Evolutionary conservation across 345 rosid species (phyloP), one percentile per base, ranked within the genome.

Genomic region (Lagerstroemia speciosa): DNA sequence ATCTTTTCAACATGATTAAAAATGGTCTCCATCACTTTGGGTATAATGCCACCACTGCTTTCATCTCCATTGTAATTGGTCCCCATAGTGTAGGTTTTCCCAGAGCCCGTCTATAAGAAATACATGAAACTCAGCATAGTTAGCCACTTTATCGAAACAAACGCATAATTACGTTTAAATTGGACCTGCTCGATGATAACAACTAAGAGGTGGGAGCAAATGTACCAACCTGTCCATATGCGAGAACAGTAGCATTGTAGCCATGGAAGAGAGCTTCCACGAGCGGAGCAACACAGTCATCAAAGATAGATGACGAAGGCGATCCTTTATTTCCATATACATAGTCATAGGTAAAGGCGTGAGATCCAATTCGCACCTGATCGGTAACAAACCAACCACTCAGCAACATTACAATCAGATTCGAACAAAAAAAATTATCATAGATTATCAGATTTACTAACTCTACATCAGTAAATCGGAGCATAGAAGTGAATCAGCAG

Each of bases 61-160:
- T 78, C 88, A 71, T 89, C 92, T 2, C 92, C 93, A 16, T 76
- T 72, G 65, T 89, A 94, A 69, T 87, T 91, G 30, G 98, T 94
- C 30, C 99, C 99, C 99, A 94, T 94, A 8, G 97, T 94, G 43
- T 89, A 94, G 0, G 99, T 91, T 70, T 94, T 94, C 29, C 97
- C 99, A 0, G 98, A 94, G 65, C 98, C 96, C 29, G 98, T 94
- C 98, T 94, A 68, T 14, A 64, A 66, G 24, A 24, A 74, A 14
- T 57, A 66, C 70, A 69, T 17, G 37, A 63, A 2, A 10, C 69
- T 37, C 52, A 16, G 32, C 38, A 22, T 68, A 62, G 52, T 57
- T 17, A n/a, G 72, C 69, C 33, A 11, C 41, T 30, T 52, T 14
- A 37, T 14, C 2, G 12, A 1, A 62, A 33, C 50, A 30, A n/a